Base-by-base conservation (phyloP, 2,329 filamentous ascomycete genomes). In the Diaporthe capsici region DNA sequence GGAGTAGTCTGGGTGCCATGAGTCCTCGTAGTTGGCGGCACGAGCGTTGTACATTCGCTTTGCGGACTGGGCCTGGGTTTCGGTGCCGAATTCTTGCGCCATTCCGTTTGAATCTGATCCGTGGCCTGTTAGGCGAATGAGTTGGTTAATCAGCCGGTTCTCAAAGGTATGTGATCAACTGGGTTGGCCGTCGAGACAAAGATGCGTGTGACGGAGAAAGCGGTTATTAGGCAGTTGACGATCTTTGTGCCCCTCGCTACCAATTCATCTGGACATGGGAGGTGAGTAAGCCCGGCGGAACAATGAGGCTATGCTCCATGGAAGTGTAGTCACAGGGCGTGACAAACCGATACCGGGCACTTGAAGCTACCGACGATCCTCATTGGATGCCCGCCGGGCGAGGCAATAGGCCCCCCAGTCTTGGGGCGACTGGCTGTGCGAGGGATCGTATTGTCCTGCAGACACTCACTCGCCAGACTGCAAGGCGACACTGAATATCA, bases 1-100 rank as follows among this genome's bases (percentile, higher is more conserved):
- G n/a, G 80, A 82, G 71, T 82, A 84, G 4, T 77, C 78, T 0
- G 81, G 81, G 73, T 84, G 82, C 81, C 83, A 84, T 6, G 82
- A 84, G 49, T 82, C 76, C 60, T 84, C 81, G 65, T 84, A 83
- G 13, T 78, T 77, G 28, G 75, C 34, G 37, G 82, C 82, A n/a
- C 83, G 82, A 5, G 77, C 72, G 22, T 78, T 78, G 71, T 84
- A 84, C 80, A 83, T 83, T 70, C 80, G 81, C 76, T 80, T 77
- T 6, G 82, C 80, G 28, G 76, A 79, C 10, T 76, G 71, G 10
- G 47, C 49, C n/a, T 80, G 79, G 39, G 78, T 77, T 37, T 79
- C 78, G 39, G 39, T 44, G 57, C 75, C 75, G 61, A 79, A 77
- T 37, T 15, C 44, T 49, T 58, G 34, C 25, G 74, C 31, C 70